Evolutionary conservation across 495 filamentous ascomycete genomes (phyloP).

Genomic region (Penicillium mononematosum): DNA sequence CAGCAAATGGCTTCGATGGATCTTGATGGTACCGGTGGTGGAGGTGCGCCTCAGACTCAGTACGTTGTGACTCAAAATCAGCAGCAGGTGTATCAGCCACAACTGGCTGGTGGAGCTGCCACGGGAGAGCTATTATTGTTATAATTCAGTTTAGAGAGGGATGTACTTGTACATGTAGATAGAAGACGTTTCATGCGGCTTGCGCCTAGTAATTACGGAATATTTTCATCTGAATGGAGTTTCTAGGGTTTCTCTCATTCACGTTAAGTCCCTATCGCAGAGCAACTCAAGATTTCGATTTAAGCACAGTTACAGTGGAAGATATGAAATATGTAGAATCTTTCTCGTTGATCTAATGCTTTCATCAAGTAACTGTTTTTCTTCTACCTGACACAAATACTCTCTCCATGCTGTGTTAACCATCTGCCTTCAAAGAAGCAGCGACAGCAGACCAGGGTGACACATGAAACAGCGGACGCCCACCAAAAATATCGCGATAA

Average conservation of each 20-base stretch:
- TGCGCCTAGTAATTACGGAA: constrained; percentile 3
- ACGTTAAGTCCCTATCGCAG: neutral
- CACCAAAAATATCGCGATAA: constrained; percentile 35
- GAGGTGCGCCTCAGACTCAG: constrained; percentile 44
- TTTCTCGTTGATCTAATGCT: constrained; percentile 31
- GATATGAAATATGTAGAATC: constrained; percentile 10
- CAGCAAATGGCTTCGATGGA: constrained; percentile 70
- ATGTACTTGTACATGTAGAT: constrained; percentile 29
- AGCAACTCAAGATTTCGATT: neutral
- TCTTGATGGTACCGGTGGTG: constrained; percentile 44
- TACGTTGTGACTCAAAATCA: constrained; percentile 57
- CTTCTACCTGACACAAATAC: constrained; percentile 28
- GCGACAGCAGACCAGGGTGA: constrained; percentile 27
- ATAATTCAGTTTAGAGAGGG: constrained; percentile 21
- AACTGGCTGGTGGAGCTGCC: constrained; percentile 47
- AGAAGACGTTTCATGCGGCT: constrained; percentile 12
- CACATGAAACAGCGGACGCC: constrained; percentile 28
- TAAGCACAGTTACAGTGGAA: neutral
- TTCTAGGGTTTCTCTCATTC: neutral
- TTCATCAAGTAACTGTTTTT: constrained; percentile 35
- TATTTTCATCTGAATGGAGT: neutral
- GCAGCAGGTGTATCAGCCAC: constrained; percentile 52
- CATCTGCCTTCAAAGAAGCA: constrained; percentile 17
- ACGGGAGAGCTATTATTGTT: constrained; percentile 51
- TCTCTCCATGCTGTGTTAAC: constrained; percentile 18